Evolutionary conservation across 164 flowering plant genomes (phyloP).

Genomic region (Tetrastigma voinierianum): DNA sequence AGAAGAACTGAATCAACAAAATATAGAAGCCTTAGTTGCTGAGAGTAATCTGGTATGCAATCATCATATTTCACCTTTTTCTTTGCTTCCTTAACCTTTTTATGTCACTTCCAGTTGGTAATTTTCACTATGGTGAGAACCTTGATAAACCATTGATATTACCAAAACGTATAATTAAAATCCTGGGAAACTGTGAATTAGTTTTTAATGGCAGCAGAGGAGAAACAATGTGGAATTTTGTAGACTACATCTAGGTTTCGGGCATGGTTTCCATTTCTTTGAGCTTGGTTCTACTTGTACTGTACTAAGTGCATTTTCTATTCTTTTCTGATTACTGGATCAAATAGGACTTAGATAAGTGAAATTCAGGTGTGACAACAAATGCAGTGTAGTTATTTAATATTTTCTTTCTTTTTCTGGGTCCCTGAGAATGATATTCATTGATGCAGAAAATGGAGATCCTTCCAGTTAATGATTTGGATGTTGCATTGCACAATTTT

Average conservation of each 20-base stretch:
- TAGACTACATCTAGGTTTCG: too few species aligned
- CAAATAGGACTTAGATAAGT: too few species aligned
- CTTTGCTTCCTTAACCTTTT: neutral
- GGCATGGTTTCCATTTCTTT: neutral
- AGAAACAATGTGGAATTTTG: too few species aligned
- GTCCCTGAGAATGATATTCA: neutral
- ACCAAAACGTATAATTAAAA: neutral
- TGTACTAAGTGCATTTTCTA: neutral
- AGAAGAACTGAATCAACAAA: slow-evolving; percentile 96
- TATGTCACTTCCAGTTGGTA: neutral
- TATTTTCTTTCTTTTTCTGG: neutral
- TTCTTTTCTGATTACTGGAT: neutral
- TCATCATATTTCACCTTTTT: slow-evolving; percentile 3
- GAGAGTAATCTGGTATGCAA: slow-evolving; percentile 82
- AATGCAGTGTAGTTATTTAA: neutral
- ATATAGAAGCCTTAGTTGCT: slow-evolving; percentile 95
- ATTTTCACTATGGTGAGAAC: neutral
- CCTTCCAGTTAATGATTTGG: slow-evolving; percentile 92
- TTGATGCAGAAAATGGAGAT: slow-evolving; percentile 94
- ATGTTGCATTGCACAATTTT: slow-evolving; percentile 89
- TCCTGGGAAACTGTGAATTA: neutral
- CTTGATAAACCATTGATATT: neutral
- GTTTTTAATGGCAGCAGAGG: neutral
- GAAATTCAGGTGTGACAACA: neutral
- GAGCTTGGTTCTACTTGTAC: neutral